Evolutionary conservation across 768 basidiomycete genomes (phyloP).

Genomic region (Lactifluus pinguis): DNA sequence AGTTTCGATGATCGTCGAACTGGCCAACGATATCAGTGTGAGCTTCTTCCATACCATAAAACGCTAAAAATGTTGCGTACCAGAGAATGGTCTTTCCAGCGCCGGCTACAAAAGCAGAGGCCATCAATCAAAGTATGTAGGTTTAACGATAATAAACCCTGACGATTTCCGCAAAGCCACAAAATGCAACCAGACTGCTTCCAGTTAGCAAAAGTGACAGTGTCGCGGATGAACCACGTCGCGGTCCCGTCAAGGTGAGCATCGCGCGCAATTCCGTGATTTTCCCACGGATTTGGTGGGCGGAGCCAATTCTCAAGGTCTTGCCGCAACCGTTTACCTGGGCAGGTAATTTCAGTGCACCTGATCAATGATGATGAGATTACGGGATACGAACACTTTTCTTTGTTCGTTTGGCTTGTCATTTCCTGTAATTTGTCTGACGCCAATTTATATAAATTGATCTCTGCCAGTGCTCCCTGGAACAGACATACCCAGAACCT

Average conservation of each 20-base stretch:
- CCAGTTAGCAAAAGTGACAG: background rate
- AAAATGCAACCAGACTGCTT: background rate
- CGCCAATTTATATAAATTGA: background rate
- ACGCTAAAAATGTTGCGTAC: background rate
- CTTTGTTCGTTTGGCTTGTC: background rate
- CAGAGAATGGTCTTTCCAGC: background rate
- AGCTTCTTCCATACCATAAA: background rate
- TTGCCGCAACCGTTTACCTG: background rate
- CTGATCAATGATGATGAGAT: background rate
- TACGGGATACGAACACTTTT: background rate
- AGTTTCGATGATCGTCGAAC: background rate
- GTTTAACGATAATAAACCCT: background rate
- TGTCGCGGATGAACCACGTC: background rate
- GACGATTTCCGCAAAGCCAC: constrained; percentile 6
- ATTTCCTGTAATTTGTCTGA: background rate
- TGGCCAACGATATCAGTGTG: background rate
- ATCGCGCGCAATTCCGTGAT: background rate
- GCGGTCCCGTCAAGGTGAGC: background rate
- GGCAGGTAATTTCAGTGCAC: background rate
- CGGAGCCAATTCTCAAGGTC: background rate
- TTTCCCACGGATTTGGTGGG: constrained; percentile 2
- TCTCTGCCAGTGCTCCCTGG: background rate
- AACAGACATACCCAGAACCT: background rate
- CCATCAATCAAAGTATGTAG: background rate
- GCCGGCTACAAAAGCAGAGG: background rate